These are phyloP conservation scores for Ophiosphaerella korrae DNA, from an alignment of 2,329 filamentous ascomycete species.

Conservation along the genomic window DNA sequence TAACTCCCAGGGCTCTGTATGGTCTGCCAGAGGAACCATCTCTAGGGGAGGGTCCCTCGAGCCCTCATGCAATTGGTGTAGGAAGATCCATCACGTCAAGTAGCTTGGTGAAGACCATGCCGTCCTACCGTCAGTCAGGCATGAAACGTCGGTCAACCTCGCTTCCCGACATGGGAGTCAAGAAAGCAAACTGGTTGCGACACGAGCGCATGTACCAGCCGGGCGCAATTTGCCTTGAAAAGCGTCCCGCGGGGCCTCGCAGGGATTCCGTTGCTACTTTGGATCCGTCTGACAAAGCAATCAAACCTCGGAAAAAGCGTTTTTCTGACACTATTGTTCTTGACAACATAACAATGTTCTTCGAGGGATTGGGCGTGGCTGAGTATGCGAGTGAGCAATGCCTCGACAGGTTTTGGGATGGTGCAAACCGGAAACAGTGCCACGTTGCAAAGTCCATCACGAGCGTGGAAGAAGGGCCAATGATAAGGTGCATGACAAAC, in stretches of 20 bases:
- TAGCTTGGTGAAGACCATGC: slow-evolving; percentile 12
- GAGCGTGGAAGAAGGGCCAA: slow-evolving; percentile 13
- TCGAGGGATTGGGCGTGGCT: slow-evolving; percentile 48
- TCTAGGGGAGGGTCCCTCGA: slow-evolving; percentile 8
- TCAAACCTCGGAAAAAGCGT: slow-evolving; percentile 19
- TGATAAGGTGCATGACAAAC: slow-evolving; percentile 3
- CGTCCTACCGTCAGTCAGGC: background rate
- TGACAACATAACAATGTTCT: slow-evolving; percentile 51
- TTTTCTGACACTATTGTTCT: slow-evolving; percentile 32
- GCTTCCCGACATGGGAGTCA: background rate
- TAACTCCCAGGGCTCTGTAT: slow-evolving; percentile 40
- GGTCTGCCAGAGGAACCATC: slow-evolving; percentile 9
- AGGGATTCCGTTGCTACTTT: slow-evolving; percentile 49
- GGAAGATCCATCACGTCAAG: slow-evolving; percentile 14
- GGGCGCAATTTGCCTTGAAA: slow-evolving; percentile 50
- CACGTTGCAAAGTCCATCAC: slow-evolving; percentile 1
- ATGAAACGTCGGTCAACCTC: too few relatives aligned
- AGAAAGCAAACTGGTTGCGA: too few relatives aligned
- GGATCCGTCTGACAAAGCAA: slow-evolving; percentile 40
- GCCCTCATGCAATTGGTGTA: slow-evolving; percentile 1
- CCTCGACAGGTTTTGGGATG: slow-evolving; percentile 41
- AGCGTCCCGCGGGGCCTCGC: slow-evolving; percentile 32
- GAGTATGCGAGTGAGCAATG: slow-evolving; percentile 31
- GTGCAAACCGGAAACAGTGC: slow-evolving; percentile 3
- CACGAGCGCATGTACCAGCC: slow-evolving; percentile 43